These are phyloP conservation scores for Solanum medicagineum DNA, from an alignment of 257 asterid species.

Conservation along the genomic window DNA sequence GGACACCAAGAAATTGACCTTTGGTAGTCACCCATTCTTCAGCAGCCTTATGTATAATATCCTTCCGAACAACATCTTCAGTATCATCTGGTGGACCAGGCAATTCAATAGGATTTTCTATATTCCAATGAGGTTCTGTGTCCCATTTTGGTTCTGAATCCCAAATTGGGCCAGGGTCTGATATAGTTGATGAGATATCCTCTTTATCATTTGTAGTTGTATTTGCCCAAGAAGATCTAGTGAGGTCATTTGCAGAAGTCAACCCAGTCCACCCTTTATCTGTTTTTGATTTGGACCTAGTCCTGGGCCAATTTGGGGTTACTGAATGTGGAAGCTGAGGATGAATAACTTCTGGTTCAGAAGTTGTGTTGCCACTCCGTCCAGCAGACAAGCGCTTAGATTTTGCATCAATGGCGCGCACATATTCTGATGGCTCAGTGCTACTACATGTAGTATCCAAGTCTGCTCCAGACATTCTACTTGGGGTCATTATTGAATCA, in stretches of 20 bases:
- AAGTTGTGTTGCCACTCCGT: slow-evolving; percentile 39
- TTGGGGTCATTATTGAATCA: slow-evolving; percentile 88
- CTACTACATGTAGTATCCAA: slow-evolving; percentile 72
- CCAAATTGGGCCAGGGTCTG: slow-evolving; percentile 99
- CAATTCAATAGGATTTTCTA: slow-evolving; percentile 62
- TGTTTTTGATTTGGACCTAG: slow-evolving; percentile 72
- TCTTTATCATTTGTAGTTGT: slow-evolving; percentile 59
- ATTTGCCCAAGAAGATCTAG: slow-evolving; percentile 71
- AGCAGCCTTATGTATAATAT: slow-evolving; percentile 24
- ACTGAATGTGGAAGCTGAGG: slow-evolving; percentile 65
- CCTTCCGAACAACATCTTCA: slow-evolving; percentile 27
- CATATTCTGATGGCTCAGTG: slow-evolving; percentile 87
- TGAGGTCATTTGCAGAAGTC: slow-evolving; percentile 40
- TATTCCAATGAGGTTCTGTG: slow-evolving; percentile 52
- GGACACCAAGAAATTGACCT: slow-evolving; percentile 71
- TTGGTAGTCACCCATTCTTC: slow-evolving; percentile 77
- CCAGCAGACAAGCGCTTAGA: slow-evolving; percentile 81
- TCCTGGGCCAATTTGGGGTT: slow-evolving; percentile 85
- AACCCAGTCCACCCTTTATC: slow-evolving; percentile 72
- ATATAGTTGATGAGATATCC: slow-evolving; percentile 92
- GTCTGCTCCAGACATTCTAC: slow-evolving; percentile 60
- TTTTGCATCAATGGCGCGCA: slow-evolving; percentile 86
- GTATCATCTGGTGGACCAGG: slow-evolving; percentile 52
- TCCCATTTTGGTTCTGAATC: slow-evolving; percentile 99
- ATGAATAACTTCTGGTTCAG: slow-evolving; percentile 90